Evolutionary conservation across 768 basidiomycete species (phyloP).

Genomic region (Leccinum disarticulatum): DNA sequence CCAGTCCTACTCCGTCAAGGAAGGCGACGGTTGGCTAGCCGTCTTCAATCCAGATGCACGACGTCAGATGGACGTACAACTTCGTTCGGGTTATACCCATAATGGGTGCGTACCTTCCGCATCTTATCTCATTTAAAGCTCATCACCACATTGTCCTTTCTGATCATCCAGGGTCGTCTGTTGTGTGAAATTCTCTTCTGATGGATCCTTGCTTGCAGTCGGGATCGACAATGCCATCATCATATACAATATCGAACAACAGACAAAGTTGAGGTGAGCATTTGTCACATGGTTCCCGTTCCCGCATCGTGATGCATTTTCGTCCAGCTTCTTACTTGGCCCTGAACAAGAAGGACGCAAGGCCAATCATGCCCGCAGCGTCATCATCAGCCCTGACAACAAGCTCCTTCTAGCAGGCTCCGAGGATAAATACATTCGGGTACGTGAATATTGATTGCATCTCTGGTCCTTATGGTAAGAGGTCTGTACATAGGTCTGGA

Average conservation of each 20-base stretch:
- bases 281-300: not conserved
- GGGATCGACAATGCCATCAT: constrained; percentile 33
- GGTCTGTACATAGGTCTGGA: constrained; percentile 27
- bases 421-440: constrained; percentile 35
- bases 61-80: constrained; percentile 50
- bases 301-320: not conserved
- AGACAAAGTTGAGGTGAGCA: constrained; percentile 30
- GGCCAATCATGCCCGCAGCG: constrained; percentile 34
- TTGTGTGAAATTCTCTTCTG: constrained; percentile 33
- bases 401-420: constrained; percentile 34
- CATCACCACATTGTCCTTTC: constrained; percentile 1
- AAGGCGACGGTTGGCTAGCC: constrained; percentile 53
- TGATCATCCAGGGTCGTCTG: constrained; percentile 28
- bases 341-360: constrained; percentile 18
- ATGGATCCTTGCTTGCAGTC: constrained; percentile 33
- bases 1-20: constrained; percentile 37
- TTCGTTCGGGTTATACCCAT: constrained; percentile 75
- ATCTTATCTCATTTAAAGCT: constrained; percentile 9
- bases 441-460: constrained; percentile 14
- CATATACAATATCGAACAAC: constrained; percentile 27
- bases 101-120: constrained; percentile 59
- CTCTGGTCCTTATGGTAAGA: constrained; percentile 3
- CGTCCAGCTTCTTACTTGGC: constrained; percentile 28
- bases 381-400: constrained; percentile 33
- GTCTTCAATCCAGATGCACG: constrained; percentile 50